Percentiles rank a stretch among this genome's conserved stretches.
phyloP scores from a whole-genome alignment of 2,329 filamentous ascomycete genomes.

The Pyricularia pennisetigena region DNA sequence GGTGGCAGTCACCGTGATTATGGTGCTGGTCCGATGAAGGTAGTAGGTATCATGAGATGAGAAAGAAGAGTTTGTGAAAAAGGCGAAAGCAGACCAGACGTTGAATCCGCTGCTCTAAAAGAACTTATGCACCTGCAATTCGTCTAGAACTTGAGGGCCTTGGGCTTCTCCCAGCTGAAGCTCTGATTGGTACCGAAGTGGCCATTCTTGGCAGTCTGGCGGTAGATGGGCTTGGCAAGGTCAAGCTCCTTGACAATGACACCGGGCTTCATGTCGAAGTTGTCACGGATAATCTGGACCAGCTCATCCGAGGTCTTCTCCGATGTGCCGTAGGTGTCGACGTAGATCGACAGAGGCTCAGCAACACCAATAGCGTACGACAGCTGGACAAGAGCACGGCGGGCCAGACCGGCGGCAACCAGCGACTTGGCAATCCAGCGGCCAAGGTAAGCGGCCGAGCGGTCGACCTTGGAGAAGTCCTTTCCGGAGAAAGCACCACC shows the following conservation, averaged over 20 bases:
- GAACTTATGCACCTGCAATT: background rate
- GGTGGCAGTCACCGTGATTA: slow-evolving; percentile 3
- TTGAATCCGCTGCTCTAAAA: slow-evolving; percentile 18
- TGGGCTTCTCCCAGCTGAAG: slow-evolving; percentile 98
- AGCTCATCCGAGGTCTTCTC: slow-evolving; percentile 83
- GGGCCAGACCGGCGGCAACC: slow-evolving; percentile 77
- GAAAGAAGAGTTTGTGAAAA: slow-evolving; percentile 12
- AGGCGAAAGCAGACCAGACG: slow-evolving; percentile 14
- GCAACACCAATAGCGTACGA: slow-evolving; percentile 99
- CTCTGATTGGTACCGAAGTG: slow-evolving; percentile 96
- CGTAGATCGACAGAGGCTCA: slow-evolving; percentile 95
- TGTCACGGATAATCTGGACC: slow-evolving; percentile 84
- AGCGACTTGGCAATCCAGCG: slow-evolving; percentile 99
- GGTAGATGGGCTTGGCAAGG: slow-evolving; percentile 94
- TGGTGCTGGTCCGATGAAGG: background rate
- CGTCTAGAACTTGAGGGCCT: slow-evolving; percentile 80
- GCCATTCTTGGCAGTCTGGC: slow-evolving; percentile 97
- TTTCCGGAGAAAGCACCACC: slow-evolving; percentile 99
- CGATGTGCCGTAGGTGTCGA: slow-evolving; percentile 95
- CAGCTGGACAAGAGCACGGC: slow-evolving; percentile 91
- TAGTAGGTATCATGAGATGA: background rate
- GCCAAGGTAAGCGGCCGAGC: slow-evolving; percentile 92
- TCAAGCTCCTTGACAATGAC: slow-evolving; percentile 97
- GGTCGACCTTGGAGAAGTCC: slow-evolving; percentile 99
- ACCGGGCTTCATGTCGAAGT: slow-evolving; percentile 97